Percentiles rank a stretch among this genome's conserved stretches.
Conservation (phyloP, 768 basidiomycete species). For the Floccularia luteovirens region DNA sequence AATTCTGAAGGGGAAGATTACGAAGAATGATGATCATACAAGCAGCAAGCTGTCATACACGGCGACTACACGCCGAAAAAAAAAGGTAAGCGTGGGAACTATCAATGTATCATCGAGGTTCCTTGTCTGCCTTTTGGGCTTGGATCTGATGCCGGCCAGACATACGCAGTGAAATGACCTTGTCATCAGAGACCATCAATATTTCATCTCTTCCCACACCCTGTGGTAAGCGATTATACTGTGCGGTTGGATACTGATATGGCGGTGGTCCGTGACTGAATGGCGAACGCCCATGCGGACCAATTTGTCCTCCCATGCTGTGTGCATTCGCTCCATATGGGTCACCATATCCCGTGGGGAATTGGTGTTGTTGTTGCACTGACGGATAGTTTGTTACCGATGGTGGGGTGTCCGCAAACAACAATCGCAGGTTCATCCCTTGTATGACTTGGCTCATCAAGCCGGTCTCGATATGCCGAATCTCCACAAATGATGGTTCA, state of each 20-base stretch:
- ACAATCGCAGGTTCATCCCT: conserved; percentile 79
- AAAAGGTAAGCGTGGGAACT: conserved; percentile 1
- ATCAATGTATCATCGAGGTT: conserved; percentile 21
- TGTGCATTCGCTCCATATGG: conserved; percentile 20
- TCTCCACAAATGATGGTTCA: conserved; percentile 94
- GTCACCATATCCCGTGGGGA: too few species aligned
- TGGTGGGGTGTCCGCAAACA: conserved; percentile 92
- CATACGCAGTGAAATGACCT: conserved; percentile 64
- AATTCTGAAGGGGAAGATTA: too few species aligned
- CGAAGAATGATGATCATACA: too few species aligned
- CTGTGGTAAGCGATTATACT: conserved; percentile 38
- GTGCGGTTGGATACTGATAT: conserved; percentile 29
- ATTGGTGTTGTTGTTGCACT: conserved; percentile 25
- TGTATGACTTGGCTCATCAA: conserved; percentile 91
- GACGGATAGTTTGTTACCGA: conserved; percentile 61
- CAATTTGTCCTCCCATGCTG: conserved; percentile 4
- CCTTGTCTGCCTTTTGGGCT: too few species aligned
- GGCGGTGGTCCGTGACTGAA: conserved; percentile 11
- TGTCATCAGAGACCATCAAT: conserved; percentile 85
- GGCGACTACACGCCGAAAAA: background rate
- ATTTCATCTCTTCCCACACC: conserved; percentile 72
- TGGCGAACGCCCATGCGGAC: background rate
- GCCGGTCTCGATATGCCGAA: conserved; percentile 92
- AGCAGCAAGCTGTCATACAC: too few species aligned
- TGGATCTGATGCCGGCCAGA: conserved; percentile 25